A percentile compares a stretch with the other conserved stretches of the same genome.
phyloP scores from a whole-genome alignment of 345 rosid genomes.

The Cardamine resedifolia region DNA sequence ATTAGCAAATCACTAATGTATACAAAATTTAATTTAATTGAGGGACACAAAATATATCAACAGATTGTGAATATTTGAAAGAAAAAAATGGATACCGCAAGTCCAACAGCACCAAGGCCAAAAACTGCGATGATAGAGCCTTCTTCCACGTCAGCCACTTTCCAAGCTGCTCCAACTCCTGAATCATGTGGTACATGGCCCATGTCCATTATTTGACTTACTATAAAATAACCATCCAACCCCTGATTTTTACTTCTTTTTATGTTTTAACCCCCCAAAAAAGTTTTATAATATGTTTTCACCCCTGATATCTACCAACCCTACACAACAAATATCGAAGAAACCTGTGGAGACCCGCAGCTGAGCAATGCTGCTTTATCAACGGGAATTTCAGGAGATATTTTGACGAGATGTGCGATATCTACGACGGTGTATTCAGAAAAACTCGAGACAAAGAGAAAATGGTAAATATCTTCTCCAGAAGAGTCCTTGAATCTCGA shows the following conservation, averaged over 20 bases:
- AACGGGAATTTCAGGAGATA: slow-evolving; percentile 38
- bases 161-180: slow-evolving; percentile 81
- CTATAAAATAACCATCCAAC: background rate
- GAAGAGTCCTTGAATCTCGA: slow-evolving; percentile 51
- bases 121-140: slow-evolving; percentile 71
- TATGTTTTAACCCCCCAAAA: background rate
- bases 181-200: slow-evolving; percentile 9
- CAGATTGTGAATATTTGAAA: background rate
- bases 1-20: background rate
- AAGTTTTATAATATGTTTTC: background rate
- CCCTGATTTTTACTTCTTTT: background rate
- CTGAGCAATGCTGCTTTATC: slow-evolving; percentile 62
- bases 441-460: slow-evolving; percentile 62
- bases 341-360: slow-evolving; percentile 70
- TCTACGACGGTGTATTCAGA: slow-evolving; percentile 74
- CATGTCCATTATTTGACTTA: background rate
- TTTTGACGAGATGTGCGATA: slow-evolving; percentile 48
- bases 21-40: background rate
- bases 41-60: background rate
- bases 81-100: slow-evolving; percentile 47
- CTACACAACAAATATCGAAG: background rate
- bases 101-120: slow-evolving; percentile 71
- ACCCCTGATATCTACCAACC: background rate
- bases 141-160: slow-evolving; percentile 51
- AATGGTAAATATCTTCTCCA: slow-evolving; percentile 57